Evolutionary conservation across 2,329 filamentous ascomycete genomes (phyloP), one percentile per base, ranked within the genome.

Genomic region (Fusarium tanahbumbuense): DNA sequence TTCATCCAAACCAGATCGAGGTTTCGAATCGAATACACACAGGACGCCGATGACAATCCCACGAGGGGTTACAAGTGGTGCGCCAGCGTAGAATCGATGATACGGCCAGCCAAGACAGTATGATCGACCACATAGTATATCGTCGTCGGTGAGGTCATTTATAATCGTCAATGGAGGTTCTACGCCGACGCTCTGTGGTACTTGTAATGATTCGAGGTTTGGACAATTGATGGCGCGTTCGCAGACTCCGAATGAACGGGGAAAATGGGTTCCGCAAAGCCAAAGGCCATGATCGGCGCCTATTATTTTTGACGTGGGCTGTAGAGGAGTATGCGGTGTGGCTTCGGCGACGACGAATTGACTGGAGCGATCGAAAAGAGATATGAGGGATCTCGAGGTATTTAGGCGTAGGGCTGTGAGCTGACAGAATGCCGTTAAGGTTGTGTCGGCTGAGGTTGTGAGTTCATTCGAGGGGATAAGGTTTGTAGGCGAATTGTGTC

Each of bases 301-400:
- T n/a, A 32, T 44, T 13, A 11, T 6, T 8, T 8, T 20, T 6
- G 9, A 10, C 1, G 30, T 34, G 12, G 44, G 42, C 1, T 25
- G 2, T 0, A 60, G n/a, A 4, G 20, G 16, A 3, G 3, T 5
- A 9, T 23, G 1, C 3, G 20, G 28, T 0, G 58, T 60, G 3
- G 58, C 44, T 49, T 60, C 58, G 5, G 52, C 58, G 1, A 60
- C 52, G 9, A 60, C 58, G 3, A 28, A 49, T 18, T 60, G 52
- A 1, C 8, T 56, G 4, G 8, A 6, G n/a, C 45, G 58, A 30
- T 60, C 58, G 9, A 62, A 62, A 0, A 59, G 59, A 2, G 59
- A 59, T 1, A 58, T 30, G 4, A 62, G 37, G 3, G 54, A n/a
- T 10, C 54, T 5, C 1, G 46, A 40, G 2, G 30, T 4, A 11